These are phyloP conservation scores for Naganishia albida DNA, from an alignment of 1,284 basidiomycete species.

Conservation along the genomic window DNA sequence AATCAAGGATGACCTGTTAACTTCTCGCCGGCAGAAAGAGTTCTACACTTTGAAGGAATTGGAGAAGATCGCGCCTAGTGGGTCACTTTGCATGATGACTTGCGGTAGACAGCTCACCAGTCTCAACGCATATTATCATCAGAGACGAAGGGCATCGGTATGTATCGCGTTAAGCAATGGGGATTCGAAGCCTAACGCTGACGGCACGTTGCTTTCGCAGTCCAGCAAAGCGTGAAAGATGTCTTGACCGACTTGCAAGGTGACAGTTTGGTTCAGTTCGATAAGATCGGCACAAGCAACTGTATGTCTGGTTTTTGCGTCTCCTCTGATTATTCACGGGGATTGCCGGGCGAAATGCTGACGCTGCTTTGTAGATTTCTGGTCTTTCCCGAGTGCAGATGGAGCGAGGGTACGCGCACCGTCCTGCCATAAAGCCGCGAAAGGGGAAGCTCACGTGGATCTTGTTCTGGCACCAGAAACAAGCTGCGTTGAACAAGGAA, in stretches of 20 bases:
- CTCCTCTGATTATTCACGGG: background rate
- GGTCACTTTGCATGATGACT: conserved; percentile 29
- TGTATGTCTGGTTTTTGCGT: no score
- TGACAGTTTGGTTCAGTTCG: conserved; percentile 75
- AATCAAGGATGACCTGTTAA: background rate
- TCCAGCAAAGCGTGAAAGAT: conserved; percentile 84
- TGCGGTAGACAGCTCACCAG: background rate
- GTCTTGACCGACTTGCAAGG: conserved; percentile 78
- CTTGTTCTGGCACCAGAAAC: conserved; percentile 61
- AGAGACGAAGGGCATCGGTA: conserved; percentile 87
- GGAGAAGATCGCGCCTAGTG: conserved; percentile 63
- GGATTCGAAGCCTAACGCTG: background rate
- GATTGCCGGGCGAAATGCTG: background rate
- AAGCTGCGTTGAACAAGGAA: conserved; percentile 60
- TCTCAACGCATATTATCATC: conserved; percentile 55
- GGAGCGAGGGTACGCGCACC: conserved; percentile 68
- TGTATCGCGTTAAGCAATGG: conserved; percentile 31
- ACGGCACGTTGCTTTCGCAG: conserved; percentile 52
- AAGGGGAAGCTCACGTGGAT: background rate
- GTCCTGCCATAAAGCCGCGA: conserved; percentile 1
- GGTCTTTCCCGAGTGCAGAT: conserved; percentile 85
- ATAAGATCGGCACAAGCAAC: conserved; percentile 89
- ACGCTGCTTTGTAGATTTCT: conserved; percentile 65
- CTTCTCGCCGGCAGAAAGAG: conserved; percentile 63
- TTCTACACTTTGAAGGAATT: conserved; percentile 84